Base-by-base conservation (phyloP, 179 eudicot genomes). In the Drosera spatulata region DNA sequence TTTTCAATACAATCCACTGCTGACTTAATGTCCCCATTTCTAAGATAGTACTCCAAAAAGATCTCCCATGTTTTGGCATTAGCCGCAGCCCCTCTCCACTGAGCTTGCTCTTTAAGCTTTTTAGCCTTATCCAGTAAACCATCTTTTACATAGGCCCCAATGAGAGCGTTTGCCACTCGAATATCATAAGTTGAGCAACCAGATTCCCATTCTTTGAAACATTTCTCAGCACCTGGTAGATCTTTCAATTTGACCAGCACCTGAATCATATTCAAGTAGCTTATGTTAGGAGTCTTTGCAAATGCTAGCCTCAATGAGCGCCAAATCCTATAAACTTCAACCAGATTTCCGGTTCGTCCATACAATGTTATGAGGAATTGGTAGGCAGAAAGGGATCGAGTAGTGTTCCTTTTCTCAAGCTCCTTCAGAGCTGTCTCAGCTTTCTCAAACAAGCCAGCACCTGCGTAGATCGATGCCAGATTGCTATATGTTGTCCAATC, bases 401-500 rank as follows among this genome's bases (percentile, higher is more conserved):
- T 43, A 38, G 82, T 71, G 66, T 79, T 91, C 65, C 68, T 79
- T 80, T 78, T 82, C 73, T 91, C 95, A 46, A 91, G 81, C 75
- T 91, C 98, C 77, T 86, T 86, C 5, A 91, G 91, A 56, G 95
- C 95, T 49, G 74, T 80, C 66, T 88, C 96, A 8, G 96, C 96
- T 63, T 89, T 91, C 48, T 76, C 83, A 55, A 49, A 53, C 70
- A 78, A 70, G 58, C 87, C 87, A 39, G 85, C 81, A 66, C 81
- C 74, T 56, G 63, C 82, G 59, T 85, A 89, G n/a, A 91, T 86
- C 3, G 98, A 84, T 15, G 98, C 98, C 71, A 91, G 73, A 79
- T 88, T 91, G 75, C 96, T 88, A 66, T 91, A 91, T 48, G 86
- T 84, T 50, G 98, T 88, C 96, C 98, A 91, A 75, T 91, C 96